Evolutionary conservation across 2,329 filamentous ascomycete species (phyloP), one percentile per base, ranked within the genome.

Genomic region (Colletotrichum brevisporum): DNA sequence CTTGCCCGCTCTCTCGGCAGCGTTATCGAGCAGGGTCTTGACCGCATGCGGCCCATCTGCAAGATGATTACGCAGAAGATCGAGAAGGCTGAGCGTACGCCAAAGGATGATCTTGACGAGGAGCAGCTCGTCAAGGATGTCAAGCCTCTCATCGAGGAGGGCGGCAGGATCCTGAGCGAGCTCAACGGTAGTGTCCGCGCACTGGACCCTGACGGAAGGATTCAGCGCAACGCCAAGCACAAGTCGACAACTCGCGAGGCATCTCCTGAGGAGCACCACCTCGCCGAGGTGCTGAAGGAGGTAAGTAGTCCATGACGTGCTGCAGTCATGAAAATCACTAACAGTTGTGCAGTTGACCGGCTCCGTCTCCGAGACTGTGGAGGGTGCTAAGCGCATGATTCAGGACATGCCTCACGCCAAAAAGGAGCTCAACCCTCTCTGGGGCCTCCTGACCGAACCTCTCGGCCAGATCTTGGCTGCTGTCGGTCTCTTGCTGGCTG

Each of bases 361-460:
- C 21, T 91, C 89, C 27, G 92, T 98, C 24, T 91, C 92, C 54
- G 90, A 91, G 75, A 94, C 91, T 26, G 95, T 98, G 74, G 94
- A 98, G 77, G 91, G 92, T 72, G 92, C 93, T 27, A 96, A 95
- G 89, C 93, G 92, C 84, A 93, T 93, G 85, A 92, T 97, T 70
- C 90, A 92, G 76, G 92, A 93, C 77, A 96, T 97, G 93, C 94
- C 95, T 6, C 92, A 97, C 74, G 95, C 94, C 51, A 97, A 97
- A 91, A 95, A 97, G 87, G 91, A 95, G 84, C 87, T 97, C 70
- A 97, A 95, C 83, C 94, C 95, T 12, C 89, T 98, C 36, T 97
- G 94, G 94, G 90, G 85, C 36, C 85, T 97, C 56, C 84, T 96
- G 15, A 90, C 90, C 43, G 94, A 97, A 85, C 95, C 95, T 12